Conservation (phyloP, 306 rosid genomes). For the Sindora glabra region DNA sequence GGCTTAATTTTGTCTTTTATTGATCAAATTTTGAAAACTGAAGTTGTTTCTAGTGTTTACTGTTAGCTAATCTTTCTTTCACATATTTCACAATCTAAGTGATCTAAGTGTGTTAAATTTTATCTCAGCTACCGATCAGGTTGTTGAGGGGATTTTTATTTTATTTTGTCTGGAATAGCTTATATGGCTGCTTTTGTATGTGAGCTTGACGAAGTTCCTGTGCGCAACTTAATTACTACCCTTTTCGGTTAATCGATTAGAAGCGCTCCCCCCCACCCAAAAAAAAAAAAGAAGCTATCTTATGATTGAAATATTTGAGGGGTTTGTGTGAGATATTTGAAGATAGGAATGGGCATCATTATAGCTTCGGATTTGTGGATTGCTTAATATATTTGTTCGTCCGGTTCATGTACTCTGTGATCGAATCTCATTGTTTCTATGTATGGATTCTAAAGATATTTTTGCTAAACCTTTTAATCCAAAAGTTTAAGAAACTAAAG, state of each 20-base stretch:
- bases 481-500: no score
- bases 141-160: background rate
- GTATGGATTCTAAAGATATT: background rate
- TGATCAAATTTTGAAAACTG: background rate
- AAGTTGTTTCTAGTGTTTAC: background rate
- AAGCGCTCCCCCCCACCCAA: no score
- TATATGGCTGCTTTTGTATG: background rate
- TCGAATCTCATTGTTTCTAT: background rate
- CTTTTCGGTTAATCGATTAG: no score
- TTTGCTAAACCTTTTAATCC: no score
- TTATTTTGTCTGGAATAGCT: background rate
- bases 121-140: background rate
- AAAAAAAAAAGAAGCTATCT: no score
- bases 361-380: background rate
- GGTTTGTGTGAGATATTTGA: background rate
- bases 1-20: background rate
- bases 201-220: background rate
- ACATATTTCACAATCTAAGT: no score
- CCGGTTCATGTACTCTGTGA: background rate
- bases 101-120: background rate
- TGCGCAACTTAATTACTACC: background rate
- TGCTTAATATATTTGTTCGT: background rate
- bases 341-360: background rate
- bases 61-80: background rate
- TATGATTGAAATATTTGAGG: no score